These are phyloP conservation scores for Apiotrichum gracile DNA, from an alignment of 1,284 basidiomycete species.

Conservation along the genomic window DNA sequence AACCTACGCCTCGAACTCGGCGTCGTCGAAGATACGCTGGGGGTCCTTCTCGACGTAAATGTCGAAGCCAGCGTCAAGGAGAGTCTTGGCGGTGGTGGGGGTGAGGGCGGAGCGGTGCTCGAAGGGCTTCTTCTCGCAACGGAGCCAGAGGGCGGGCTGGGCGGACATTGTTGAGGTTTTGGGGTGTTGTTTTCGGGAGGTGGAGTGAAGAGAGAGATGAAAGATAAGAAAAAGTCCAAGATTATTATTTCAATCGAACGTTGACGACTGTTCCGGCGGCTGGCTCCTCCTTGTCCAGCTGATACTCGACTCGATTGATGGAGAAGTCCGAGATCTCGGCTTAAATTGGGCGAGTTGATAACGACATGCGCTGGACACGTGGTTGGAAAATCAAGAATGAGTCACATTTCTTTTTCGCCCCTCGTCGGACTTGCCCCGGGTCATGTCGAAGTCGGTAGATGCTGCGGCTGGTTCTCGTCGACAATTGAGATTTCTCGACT, in stretches of 20 bases:
- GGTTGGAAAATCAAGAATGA: background rate
- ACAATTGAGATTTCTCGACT: no score
- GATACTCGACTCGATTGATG: background rate
- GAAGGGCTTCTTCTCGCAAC: conserved; percentile 91
- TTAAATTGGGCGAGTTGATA: background rate
- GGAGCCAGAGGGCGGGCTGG: conserved; percentile 64
- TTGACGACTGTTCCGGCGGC: background rate
- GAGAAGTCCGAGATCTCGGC: background rate
- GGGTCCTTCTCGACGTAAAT: conserved; percentile 90
- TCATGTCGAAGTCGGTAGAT: no score
- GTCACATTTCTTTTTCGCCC: background rate
- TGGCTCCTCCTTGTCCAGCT: background rate
- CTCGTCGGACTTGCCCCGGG: no score
- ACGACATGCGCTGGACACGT: background rate
- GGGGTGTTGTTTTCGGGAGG: conserved; percentile 23
- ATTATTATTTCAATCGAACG: background rate
- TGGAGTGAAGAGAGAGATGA: background rate
- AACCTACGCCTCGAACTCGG: conserved; percentile 84
- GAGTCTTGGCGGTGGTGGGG: conserved; percentile 80
- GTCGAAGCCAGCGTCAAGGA: conserved; percentile 87
- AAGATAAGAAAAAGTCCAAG: background rate
- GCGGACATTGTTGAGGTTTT: conserved; percentile 37
- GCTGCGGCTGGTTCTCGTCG: no score
- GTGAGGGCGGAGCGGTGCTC: conserved; percentile 92
- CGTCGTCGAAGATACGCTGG: conserved; percentile 91